Evolutionary conservation across 805 yeast genomes (phyloP), one percentile per base, ranked within the genome.

Genomic region (Groenewaldozyma salmanticensis): DNA sequence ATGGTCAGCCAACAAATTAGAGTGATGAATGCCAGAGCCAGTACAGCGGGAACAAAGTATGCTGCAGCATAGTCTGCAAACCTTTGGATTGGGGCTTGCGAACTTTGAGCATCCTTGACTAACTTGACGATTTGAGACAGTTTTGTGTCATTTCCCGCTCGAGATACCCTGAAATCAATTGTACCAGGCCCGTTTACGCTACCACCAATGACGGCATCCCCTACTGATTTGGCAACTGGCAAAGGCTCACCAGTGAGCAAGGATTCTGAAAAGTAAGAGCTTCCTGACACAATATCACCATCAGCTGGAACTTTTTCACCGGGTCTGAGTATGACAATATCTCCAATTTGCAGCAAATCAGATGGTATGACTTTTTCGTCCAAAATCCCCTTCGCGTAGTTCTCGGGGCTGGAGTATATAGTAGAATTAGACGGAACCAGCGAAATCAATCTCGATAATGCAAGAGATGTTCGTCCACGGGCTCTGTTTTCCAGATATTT

Each of bases 251-350:
- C 99, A 0, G 98, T 90, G 42, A 92, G 67, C 19, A 88, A 64
- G 2, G 96, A 80, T 61, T 92, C 99, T 55, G 88, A 90, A 24
- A 86, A 71, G 53, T 83, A 95, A 0, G 95, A 74, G 42, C 72
- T 73, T 5, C 98, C 98, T 48, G 68, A 68, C 1, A 81, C 62
- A 15, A 94, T 77, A 5, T 69, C 57, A 37, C 97, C 99, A 66
- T 92, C 99, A 1, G 95, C 87, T 1, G 97, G 95, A 2, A 92
- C 72, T 50, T 77, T 84, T 39, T 79, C 79, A 7, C 98, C 98
- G 0, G 97, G 94, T 35, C 77, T 67, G 2, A 92, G 71, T 15
- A 84, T 70, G 0, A 85, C 80, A 22, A 83, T 68, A 59, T 92
- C 99, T 52, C 74, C 71, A 6, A 70, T 66, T 55, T 92, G 95